Evolutionary conservation across 768 basidiomycete genomes (phyloP), one percentile per base, ranked within the genome.

Genomic region (Obba rivulosa): DNA sequence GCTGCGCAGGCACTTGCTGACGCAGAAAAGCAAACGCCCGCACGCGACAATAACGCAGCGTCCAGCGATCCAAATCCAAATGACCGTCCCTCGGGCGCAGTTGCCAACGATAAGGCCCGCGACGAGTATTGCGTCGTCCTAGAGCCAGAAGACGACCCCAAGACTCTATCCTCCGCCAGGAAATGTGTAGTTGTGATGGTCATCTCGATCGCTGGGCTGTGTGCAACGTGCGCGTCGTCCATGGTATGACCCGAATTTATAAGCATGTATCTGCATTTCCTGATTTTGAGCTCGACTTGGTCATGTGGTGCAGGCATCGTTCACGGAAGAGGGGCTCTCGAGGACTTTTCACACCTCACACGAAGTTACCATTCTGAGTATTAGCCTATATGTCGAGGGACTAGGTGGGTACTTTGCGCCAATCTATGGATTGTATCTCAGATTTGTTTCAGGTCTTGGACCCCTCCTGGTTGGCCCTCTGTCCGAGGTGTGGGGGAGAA

Each of bases 261-360:
- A 8, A 4, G 16, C 17, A 14, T 28, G 3, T 5, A 38, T 25
- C 31, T 8, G 17, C 34, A 28, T 41, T 43, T 22, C 28, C 10
- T 17, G 11, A 11, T n/a, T 13, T 24, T 21, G 24, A n/a, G 35
- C 23, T 22, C 8, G 28, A 40, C 18, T 41, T 18, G 4, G 14
- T 22, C 5, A 34, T 14, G 5, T 9, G 10, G 3, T 34, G 14
- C 23, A 83, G 83, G 78, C 83, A 9, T 67, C 78, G 0, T 81
- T 80, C 44, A 79, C 88, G 1, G 86, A 90, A 63, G 57, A 61
- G 1, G 81, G 78, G 0, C 70, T 86, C 36, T 69, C 80, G 34
- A 48, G 60, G 8, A 66, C 73, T 5, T 73, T 88, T 37, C 69
- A 77, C 37, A 77, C 83, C 3, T 74, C 77, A 0, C 64, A 65